Percentiles rank a stretch among this genome's conserved stretches.
Evolutionary conservation across 768 basidiomycete genomes (phyloP).

Genomic region (Lentinula aciculospora): DNA sequence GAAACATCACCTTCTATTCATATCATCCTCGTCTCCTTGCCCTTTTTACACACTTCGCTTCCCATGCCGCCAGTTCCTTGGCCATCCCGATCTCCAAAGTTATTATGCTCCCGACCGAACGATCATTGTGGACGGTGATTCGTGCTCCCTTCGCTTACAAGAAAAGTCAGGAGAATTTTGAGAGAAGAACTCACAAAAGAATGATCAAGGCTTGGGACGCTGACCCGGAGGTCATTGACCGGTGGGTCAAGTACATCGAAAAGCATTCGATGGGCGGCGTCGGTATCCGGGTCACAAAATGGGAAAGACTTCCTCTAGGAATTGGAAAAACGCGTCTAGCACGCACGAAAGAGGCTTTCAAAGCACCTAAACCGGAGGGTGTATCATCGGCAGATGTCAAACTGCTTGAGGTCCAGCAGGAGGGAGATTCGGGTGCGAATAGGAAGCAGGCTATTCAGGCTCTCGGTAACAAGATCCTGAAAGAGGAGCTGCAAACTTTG

Average conservation of each 20-base stretch:
- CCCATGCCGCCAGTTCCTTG: constrained; percentile 80
- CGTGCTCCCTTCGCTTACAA: constrained; percentile 89
- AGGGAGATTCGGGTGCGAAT: constrained; percentile 14
- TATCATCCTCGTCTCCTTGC: constrained; percentile 63
- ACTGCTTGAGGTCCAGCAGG: constrained; percentile 30
- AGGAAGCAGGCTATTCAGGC: constrained; percentile 5
- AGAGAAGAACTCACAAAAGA: constrained; percentile 76
- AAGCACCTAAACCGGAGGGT: constrained; percentile 23
- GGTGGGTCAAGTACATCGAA: constrained; percentile 76
- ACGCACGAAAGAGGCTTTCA: constrained; percentile 12
- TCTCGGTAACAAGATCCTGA: not conserved
- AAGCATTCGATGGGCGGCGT: constrained; percentile 79
- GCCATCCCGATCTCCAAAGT: constrained; percentile 72
- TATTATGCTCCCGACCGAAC: constrained; percentile 64
- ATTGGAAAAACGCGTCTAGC: constrained; percentile 27
- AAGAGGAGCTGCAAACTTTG: not conserved
- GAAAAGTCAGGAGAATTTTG: constrained; percentile 94
- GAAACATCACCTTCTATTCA: constrained; percentile 77
- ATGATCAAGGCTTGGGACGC: constrained; percentile 91
- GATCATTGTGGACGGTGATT: constrained; percentile 80
- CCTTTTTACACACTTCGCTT: constrained; percentile 78
- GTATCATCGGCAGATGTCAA: constrained; percentile 21
- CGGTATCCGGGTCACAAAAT: constrained; percentile 76
- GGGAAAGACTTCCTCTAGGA: constrained; percentile 60
- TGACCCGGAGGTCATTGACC: constrained; percentile 67